Base-by-base conservation (phyloP, 2,329 filamentous ascomycete species). In the Monosporascus cannonballus region DNA sequence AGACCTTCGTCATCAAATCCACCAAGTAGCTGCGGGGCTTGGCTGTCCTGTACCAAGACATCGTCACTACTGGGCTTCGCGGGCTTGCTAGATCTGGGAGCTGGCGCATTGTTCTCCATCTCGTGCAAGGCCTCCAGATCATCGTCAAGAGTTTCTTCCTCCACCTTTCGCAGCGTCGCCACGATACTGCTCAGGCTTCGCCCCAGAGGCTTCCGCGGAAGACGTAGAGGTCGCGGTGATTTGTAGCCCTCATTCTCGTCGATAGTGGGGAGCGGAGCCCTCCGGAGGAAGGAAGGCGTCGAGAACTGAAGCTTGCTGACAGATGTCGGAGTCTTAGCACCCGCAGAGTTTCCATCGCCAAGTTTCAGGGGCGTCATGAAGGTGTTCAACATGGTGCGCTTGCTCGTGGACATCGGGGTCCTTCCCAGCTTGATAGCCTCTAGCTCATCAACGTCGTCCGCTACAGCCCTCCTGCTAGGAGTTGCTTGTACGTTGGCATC, bases 111-210 rank as follows among this genome's bases (percentile, higher is more conserved):
- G 27, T 71, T 68, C 66, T 93, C 88, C 62, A 86, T 72, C 64
- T 91, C 89, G n/a, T 80, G 79, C 64, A 93, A 71, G 2, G 85
- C 83, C 7, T 91, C 88, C 55, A 89, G 72, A 36, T 93, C 87
- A 25, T 92, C 88, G 49, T 90, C 87, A 51, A 86, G 72, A 18
- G 75, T 73, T 45, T 88, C 81, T 50, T 90, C 86, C 65, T 90
- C 84, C 51, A 89, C 76, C 63, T 83, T 84, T 55, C 85, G 78
- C 58, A 93, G 72, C 24, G 81, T 81, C 20, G 86, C 84, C 22
- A 93, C 85, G 58, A 92, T 86, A 56, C 82, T 85, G 65, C 87
- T 92, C 51, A 94, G 69, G 27, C 86, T 87, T 53, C 86, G 78
- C 1, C 82, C 81, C n/a, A 89, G 70, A 8, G 82, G 79, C 60